A percentile compares a stretch with the other conserved stretches of the same genome.
Conservation (phyloP, 805 yeast genomes). For the Nakazawaea siamensis region DNA sequence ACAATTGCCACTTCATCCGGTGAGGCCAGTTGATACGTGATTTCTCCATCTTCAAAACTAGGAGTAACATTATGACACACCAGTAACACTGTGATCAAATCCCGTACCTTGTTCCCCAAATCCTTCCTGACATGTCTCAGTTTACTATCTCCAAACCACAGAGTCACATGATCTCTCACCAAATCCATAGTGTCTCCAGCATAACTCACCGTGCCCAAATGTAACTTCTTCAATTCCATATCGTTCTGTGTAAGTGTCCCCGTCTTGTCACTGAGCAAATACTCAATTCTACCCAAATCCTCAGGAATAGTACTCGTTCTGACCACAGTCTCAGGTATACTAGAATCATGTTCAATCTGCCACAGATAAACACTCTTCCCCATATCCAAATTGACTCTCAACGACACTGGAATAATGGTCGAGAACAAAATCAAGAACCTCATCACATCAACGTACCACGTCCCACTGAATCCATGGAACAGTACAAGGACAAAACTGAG, state of each 20-base stretch:
- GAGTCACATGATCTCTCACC: slow-evolving; percentile 57
- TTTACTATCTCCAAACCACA: slow-evolving; percentile 6
- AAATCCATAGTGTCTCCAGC: slow-evolving; percentile 90
- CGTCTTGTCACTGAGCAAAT: slow-evolving; percentile 86
- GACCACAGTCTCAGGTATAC: slow-evolving; percentile 82
- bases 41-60: slow-evolving; percentile 65
- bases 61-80: slow-evolving; percentile 98
- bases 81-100: slow-evolving; percentile 74
- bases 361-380: slow-evolving; percentile 95
- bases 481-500: slow-evolving; percentile 73
- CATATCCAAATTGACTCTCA: slow-evolving; percentile 88
- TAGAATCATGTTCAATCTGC: slow-evolving; percentile 82
- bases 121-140: slow-evolving; percentile 45
- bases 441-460: slow-evolving; percentile 89
- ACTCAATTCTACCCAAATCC: slow-evolving; percentile 93
- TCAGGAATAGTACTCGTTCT: slow-evolving; percentile 98
- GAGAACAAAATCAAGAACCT: slow-evolving; percentile 87
- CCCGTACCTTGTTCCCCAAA: slow-evolving; percentile 67
- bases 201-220: slow-evolving; percentile 87
- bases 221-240: slow-evolving; percentile 91
- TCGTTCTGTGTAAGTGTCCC: slow-evolving; percentile 98
- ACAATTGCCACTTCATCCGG: slow-evolving; percentile 99
- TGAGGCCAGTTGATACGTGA: slow-evolving; percentile 92
- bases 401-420: slow-evolving; percentile 91
- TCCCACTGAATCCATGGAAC: slow-evolving; percentile 59